A percentile compares a stretch with the other conserved stretches of the same genome.
phyloP scores from a whole-genome alignment of 1,139 yeast genomes.

The Geotrichum histeridarum region DNA sequence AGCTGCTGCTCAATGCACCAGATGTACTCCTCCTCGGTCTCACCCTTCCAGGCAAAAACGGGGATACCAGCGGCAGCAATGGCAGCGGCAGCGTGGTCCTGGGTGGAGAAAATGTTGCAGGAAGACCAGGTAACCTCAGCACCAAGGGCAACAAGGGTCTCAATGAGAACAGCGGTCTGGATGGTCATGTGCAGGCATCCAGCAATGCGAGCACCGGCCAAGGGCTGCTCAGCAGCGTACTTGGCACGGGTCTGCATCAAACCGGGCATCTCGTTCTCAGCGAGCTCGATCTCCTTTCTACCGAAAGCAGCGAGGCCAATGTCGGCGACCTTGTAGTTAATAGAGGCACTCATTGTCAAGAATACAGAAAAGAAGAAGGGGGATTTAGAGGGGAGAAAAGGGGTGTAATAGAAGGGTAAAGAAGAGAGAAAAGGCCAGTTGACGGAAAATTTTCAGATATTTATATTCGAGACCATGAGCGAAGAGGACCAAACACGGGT shows the following conservation, averaged over 20 bases:
- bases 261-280: conserved; percentile 99
- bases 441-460: background rate
- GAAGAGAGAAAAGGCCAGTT: background rate
- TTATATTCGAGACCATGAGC: background rate
- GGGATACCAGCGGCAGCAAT: conserved; percentile 99
- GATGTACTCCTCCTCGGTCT: conserved; percentile 98
- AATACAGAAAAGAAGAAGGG: conserved; percentile 4
- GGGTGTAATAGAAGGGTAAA: background rate
- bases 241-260: conserved; percentile 94
- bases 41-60: conserved; percentile 99
- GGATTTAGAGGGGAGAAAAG: conserved; percentile 5
- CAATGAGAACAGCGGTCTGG: conserved; percentile 98
- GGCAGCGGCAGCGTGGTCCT: conserved; percentile 99
- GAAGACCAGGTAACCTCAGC: conserved; percentile 99
- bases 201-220: conserved; percentile 97
- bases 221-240: conserved; percentile 90
- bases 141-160: conserved; percentile 95
- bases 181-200: conserved; percentile 99
- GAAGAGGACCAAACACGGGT: background rate
- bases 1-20: conserved; percentile 99
- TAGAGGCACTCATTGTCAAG: conserved; percentile 27
- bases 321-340: conserved; percentile 94
- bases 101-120: conserved; percentile 99
- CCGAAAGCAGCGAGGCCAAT: conserved; percentile 99
- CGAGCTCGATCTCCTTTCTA: conserved; percentile 98